Evolutionary conservation across 176 grass and related monocot genomes (phyloP).

Genomic region (Oryza punctata): DNA sequence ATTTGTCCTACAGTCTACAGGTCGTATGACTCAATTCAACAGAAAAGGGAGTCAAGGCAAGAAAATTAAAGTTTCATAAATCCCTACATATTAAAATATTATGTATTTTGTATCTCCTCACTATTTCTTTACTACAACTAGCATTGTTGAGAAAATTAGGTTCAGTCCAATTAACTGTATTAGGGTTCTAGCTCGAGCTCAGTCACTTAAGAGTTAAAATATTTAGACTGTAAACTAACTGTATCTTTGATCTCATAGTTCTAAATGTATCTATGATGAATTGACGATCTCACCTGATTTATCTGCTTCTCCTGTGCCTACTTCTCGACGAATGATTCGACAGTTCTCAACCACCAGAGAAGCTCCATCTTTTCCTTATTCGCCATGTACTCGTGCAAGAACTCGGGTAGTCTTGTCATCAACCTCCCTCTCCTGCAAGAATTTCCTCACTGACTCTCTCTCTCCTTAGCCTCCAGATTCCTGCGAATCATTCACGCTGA

Average conservation of each 20-base stretch:
- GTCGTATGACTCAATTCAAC: neutral
- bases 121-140: neutral
- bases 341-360: constrained; percentile 72
- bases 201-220: no score
- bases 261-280: neutral
- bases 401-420: constrained; percentile 64
- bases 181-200: no score
- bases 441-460: constrained; percentile 51
- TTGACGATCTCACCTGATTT: constrained; percentile 7
- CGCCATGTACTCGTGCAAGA: constrained; percentile 79
- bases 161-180: neutral
- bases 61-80: neutral
- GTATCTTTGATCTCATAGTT: neutral
- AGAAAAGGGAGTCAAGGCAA: neutral
- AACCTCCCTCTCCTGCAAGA: constrained; percentile 71
- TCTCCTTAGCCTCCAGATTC: constrained; percentile 47
- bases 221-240: neutral
- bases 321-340: constrained; percentile 69
- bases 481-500: constrained; percentile 36
- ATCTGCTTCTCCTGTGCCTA: constrained; percentile 12
- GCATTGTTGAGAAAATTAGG: neutral
- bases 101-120: neutral
- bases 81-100: neutral
- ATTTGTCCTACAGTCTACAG: neutral
- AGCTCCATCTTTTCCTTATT: constrained; percentile 87